Percentiles rank a stretch among this genome's conserved stretches.
These are phyloP conservation scores for Aspergillus oerlinghausenensis DNA, from an alignment of 2,329 filamentous ascomycete genomes.

Conservation along the genomic window DNA sequence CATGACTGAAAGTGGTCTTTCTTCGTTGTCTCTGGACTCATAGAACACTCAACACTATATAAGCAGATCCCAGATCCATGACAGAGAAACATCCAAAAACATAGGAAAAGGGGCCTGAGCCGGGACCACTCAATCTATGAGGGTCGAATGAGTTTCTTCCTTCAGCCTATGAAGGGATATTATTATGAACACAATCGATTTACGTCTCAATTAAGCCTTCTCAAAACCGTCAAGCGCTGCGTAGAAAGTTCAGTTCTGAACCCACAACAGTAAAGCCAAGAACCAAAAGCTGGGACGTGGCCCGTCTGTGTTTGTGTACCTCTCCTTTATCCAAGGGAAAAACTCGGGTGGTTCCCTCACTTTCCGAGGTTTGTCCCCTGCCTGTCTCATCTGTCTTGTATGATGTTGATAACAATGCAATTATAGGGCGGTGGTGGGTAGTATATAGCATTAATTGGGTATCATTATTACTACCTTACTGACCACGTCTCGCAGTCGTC, in stretches of 20 bases:
- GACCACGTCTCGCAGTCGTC: too few species aligned
- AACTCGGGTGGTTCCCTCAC: not conserved
- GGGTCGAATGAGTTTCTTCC: too few species aligned
- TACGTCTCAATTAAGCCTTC: not conserved
- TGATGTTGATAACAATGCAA: not conserved
- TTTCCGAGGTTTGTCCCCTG: not conserved
- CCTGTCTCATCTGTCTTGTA: not conserved
- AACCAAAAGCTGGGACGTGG: not conserved
- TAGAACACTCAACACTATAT: too few species aligned
- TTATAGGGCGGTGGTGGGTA: not conserved
- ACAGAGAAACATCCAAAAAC: too few species aligned
- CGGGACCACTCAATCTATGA: not conserved
- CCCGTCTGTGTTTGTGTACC: not conserved
- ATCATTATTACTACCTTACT: not conserved
- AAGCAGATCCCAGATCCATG: too few species aligned
- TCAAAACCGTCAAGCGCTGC: not conserved
- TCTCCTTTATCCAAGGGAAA: not conserved
- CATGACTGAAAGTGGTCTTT: too few species aligned
- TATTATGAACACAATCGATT: too few species aligned
- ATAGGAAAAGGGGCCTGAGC: not conserved
- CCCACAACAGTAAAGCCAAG: not conserved
- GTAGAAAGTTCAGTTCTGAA: not conserved
- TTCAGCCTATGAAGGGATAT: too few species aligned
- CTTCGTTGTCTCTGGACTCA: too few species aligned
- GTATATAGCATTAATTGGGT: not conserved